A percentile compares a stretch with the other conserved stretches of the same genome.
Evolutionary conservation across 345 rosid genomes (phyloP).

Genomic region (Laguncularia racemosa): DNA sequence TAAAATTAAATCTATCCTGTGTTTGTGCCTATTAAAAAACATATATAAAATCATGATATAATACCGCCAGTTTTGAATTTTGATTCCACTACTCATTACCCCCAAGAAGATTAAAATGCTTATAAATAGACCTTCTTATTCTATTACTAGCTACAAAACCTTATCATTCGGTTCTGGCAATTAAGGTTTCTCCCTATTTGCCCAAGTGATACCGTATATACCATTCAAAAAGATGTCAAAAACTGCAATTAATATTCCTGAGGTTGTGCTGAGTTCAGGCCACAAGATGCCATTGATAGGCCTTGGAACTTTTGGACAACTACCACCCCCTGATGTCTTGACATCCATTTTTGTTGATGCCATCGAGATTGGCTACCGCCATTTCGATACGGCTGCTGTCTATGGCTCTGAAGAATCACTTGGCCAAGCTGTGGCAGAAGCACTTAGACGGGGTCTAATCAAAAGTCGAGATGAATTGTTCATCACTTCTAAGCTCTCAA

Average conservation of each 20-base stretch:
- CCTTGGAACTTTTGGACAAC: slow-evolving; percentile 28
- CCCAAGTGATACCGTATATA: no score
- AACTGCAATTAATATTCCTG: slow-evolving; percentile 8
- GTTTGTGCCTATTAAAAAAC: no score
- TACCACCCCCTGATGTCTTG: slow-evolving; percentile 13
- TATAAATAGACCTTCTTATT: no score
- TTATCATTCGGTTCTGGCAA: no score
- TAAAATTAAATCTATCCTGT: no score
- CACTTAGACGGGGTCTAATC: slow-evolving; percentile 31
- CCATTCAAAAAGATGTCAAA: no score
- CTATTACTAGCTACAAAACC: no score
- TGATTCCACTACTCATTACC: no score
- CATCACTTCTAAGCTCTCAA: slow-evolving; percentile 59
- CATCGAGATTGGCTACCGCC: slow-evolving; percentile 34
- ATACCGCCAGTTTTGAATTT: no score
- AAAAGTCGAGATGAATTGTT: slow-evolving; percentile 41
- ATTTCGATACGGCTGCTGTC: not conserved
- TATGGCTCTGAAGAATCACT: not conserved
- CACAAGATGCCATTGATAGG: slow-evolving; percentile 33
- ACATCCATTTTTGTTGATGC: slow-evolving; percentile 27
- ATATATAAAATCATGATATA: no score
- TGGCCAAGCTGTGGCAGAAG: slow-evolving; percentile 10
- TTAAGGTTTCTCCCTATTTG: no score
- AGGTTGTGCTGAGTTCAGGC: slow-evolving; percentile 21
- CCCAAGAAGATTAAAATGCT: no score